These are phyloP conservation scores for Exophiala sp. DNA, from an alignment of 2,329 filamentous ascomycete species.

Conservation along the genomic window DNA sequence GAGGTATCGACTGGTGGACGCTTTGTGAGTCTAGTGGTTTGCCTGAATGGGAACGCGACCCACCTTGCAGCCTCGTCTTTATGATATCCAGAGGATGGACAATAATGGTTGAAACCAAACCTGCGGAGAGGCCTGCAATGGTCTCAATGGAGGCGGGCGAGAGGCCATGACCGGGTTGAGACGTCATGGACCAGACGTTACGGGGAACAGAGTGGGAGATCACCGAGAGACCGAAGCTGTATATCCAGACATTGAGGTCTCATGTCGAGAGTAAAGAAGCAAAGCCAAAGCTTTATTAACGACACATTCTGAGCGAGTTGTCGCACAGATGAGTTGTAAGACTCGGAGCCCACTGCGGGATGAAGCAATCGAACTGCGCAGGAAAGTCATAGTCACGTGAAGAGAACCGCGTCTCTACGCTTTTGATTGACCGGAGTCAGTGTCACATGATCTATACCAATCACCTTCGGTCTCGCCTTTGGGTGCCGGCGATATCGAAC, in stretches of 20 bases:
- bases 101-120: conserved; percentile 74
- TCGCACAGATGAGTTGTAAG: too few species aligned
- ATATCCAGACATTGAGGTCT: conserved; percentile 21
- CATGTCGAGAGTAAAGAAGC: too few species aligned
- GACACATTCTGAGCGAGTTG: too few species aligned
- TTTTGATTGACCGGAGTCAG: too few species aligned
- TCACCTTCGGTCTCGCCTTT: too few species aligned
- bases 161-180: conserved; percentile 48
- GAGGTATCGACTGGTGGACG: conserved; percentile 50
- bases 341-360: too few species aligned
- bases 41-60: conserved; percentile 23
- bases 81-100: conserved; percentile 92
- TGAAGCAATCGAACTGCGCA: too few species aligned
- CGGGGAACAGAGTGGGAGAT: conserved; percentile 3
- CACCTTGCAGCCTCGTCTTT: conserved; percentile 92
- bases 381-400: too few species aligned
- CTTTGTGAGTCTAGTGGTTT: conserved; percentile 20
- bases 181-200: conserved; percentile 32
- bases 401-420: too few species aligned
- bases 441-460: too few species aligned
- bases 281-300: too few species aligned
- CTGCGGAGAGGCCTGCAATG: conserved; percentile 82
- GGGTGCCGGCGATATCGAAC: too few species aligned
- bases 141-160: conserved; percentile 78
- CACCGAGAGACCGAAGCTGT: conserved; percentile 23